Percentiles rank a stretch among this genome's conserved stretches.
phyloP scores from a whole-genome alignment of 768 basidiomycete species.

The Lentinula edodes region DNA sequence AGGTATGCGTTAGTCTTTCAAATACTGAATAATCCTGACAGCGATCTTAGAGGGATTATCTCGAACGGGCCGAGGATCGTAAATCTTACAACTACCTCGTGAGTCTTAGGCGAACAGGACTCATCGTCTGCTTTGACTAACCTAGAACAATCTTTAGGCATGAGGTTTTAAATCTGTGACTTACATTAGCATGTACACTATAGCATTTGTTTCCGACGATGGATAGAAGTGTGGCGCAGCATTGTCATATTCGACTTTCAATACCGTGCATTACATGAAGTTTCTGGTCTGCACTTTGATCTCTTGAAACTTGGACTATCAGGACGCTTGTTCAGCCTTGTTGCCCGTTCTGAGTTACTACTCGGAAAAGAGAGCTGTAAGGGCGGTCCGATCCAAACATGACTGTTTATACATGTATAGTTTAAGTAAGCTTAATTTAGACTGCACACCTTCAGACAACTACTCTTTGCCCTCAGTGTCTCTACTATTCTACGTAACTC shows the following conservation, averaged over 20 bases:
- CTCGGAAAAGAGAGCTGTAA: background rate
- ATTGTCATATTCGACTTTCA: too few relatives aligned
- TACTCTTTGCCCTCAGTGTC: background rate
- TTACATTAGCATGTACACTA: background rate
- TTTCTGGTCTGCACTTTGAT: too few relatives aligned
- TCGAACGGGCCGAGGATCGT: constrained; percentile 84
- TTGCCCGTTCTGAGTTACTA: too few relatives aligned
- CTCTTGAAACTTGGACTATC: too few relatives aligned
- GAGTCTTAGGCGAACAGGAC: constrained; percentile 8
- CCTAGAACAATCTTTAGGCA: background rate
- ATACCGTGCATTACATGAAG: too few relatives aligned
- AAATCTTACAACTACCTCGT: constrained; percentile 84
- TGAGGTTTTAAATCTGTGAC: background rate
- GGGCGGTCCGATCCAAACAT: background rate
- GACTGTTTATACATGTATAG: background rate
- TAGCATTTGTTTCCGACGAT: background rate
- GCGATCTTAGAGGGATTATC: constrained; percentile 73
- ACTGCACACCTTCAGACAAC: background rate
- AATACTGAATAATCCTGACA: background rate
- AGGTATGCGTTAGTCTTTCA: constrained; percentile 44
- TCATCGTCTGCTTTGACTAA: background rate
- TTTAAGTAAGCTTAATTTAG: background rate
- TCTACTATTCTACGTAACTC: background rate
- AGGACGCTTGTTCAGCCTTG: too few relatives aligned
- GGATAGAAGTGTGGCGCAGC: too few relatives aligned